These are phyloP conservation scores for Jamesozyma lodderae DNA, from an alignment of 805 yeast species.

Conservation along the genomic window DNA sequence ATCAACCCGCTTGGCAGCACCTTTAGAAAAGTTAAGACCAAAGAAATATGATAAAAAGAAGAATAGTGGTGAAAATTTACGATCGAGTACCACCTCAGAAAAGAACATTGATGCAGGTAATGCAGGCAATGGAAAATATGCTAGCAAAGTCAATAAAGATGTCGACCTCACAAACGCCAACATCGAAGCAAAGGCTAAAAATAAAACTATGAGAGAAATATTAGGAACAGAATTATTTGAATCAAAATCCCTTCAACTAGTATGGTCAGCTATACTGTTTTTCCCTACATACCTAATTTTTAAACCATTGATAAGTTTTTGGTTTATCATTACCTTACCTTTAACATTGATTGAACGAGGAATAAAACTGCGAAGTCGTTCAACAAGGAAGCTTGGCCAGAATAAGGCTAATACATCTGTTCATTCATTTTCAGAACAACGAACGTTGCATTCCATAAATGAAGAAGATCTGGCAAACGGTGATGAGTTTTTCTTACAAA, in stretches of 20 bases:
- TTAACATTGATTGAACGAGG: constrained; percentile 34
- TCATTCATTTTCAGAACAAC: background rate
- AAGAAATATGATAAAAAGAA: background rate
- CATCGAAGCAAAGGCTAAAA: background rate
- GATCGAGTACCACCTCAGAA: background rate
- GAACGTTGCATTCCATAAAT: background rate
- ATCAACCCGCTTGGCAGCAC: constrained; percentile 16
- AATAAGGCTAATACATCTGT: background rate
- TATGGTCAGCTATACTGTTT: constrained; percentile 33
- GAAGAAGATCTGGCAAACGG: constrained; percentile 25
- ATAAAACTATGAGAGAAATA: no score
- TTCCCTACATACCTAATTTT: constrained; percentile 42
- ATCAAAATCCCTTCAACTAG: background rate
- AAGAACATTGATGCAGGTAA: background rate
- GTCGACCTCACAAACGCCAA: background rate
- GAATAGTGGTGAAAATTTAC: background rate
- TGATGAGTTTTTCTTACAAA: constrained; percentile 24
- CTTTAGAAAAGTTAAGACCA: background rate
- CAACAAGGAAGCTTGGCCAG: background rate
- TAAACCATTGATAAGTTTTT: constrained; percentile 42
- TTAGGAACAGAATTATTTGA: background rate
- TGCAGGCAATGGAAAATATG: background rate
- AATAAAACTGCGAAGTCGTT: constrained; percentile 12
- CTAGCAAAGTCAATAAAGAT: background rate
- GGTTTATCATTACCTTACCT: constrained; percentile 52